Conservation (phyloP, 1,139 yeast species). For the Taiozyma sp. region DNA sequence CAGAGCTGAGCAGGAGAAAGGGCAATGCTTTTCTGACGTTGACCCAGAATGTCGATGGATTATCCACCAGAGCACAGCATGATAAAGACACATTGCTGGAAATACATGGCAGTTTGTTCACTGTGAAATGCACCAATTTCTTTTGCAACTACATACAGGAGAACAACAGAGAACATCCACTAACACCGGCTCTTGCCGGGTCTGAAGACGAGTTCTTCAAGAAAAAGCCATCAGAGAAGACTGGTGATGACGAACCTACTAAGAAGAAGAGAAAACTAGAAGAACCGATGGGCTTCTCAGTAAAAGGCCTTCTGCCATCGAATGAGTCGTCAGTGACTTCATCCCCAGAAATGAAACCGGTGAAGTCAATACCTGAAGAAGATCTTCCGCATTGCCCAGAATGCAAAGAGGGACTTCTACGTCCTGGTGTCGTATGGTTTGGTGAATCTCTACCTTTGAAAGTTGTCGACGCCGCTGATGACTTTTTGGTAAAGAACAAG, state of each 20-base stretch:
- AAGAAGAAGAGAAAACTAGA: slow-evolving; percentile 14
- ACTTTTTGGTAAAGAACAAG: slow-evolving; percentile 50
- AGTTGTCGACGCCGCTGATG: slow-evolving; percentile 63
- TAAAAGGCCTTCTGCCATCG: slow-evolving; percentile 4
- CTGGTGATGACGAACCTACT: slow-evolving; percentile 2
- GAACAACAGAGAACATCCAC: slow-evolving; percentile 53
- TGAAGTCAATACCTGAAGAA: slow-evolving; percentile 39
- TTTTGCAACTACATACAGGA: slow-evolving; percentile 58
- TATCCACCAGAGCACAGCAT: slow-evolving; percentile 64
- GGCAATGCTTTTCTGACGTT: slow-evolving; percentile 48
- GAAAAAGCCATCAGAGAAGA: slow-evolving; percentile 24
- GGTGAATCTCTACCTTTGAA: slow-evolving; percentile 76
- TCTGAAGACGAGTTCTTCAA: slow-evolving; percentile 24
- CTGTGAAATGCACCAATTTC: slow-evolving; percentile 70
- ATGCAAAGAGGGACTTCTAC: slow-evolving; percentile 54
- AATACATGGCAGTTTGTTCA: slow-evolving; percentile 76
- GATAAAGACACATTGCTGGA: slow-evolving; percentile 47
- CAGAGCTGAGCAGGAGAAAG: slow-evolving; percentile 43
- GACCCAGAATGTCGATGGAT: slow-evolving; percentile 82
- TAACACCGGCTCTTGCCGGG: slow-evolving; percentile 50
- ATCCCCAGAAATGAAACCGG: slow-evolving; percentile 46
- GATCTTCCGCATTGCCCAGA: slow-evolving; percentile 77
- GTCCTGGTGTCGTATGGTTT: slow-evolving; percentile 94
- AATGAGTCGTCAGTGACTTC: slow-evolving; percentile 14
- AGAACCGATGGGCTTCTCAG: slow-evolving; percentile 10